Percentiles rank a stretch among this genome's conserved stretches.
These are phyloP conservation scores for Limonomyces culmigenus DNA, from an alignment of 1,284 basidiomycete species.

Conservation along the genomic window DNA sequence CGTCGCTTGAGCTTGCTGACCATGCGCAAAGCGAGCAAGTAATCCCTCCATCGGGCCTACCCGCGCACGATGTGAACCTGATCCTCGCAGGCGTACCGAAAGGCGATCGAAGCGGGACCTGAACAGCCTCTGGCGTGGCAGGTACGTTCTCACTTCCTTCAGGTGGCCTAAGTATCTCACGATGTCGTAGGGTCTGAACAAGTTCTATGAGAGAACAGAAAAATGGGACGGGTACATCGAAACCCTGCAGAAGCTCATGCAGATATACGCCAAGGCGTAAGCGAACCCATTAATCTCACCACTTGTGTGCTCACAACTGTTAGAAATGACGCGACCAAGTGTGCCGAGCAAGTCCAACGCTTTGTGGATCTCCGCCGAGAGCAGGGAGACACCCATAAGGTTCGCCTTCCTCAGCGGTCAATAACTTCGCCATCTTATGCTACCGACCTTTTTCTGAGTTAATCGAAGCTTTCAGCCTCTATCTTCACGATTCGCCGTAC, in stretches of 20 bases:
- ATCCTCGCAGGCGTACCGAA: conserved; percentile 45
- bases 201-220: conserved; percentile 49
- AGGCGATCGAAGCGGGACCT: conserved; percentile 49
- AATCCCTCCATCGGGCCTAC: conserved; percentile 14
- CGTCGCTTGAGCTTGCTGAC: conserved; percentile 57
- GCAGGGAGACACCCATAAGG: conserved; percentile 44
- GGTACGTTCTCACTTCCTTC: conserved; percentile 22
- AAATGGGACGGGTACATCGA: conserved; percentile 46
- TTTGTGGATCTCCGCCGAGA: conserved; percentile 48
- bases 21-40: conserved; percentile 71
- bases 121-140: conserved; percentile 65
- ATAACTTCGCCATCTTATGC: conserved; percentile 1
- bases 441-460: conserved; percentile 26
- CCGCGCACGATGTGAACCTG: too few species aligned
- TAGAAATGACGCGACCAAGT: conserved; percentile 66
- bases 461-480: conserved; percentile 43
- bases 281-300: conserved; percentile 8
- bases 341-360: conserved; percentile 66
- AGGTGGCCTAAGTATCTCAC: background rate
- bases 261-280: conserved; percentile 40
- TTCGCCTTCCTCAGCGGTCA: conserved; percentile 12
- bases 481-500: conserved; percentile 63
- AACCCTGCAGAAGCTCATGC: conserved; percentile 32
- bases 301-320: conserved; percentile 1
- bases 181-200: conserved; percentile 41